Evolutionary conservation across 2,329 filamentous ascomycete genomes (phyloP).

Genomic region (Diaporthe nobilis): DNA sequence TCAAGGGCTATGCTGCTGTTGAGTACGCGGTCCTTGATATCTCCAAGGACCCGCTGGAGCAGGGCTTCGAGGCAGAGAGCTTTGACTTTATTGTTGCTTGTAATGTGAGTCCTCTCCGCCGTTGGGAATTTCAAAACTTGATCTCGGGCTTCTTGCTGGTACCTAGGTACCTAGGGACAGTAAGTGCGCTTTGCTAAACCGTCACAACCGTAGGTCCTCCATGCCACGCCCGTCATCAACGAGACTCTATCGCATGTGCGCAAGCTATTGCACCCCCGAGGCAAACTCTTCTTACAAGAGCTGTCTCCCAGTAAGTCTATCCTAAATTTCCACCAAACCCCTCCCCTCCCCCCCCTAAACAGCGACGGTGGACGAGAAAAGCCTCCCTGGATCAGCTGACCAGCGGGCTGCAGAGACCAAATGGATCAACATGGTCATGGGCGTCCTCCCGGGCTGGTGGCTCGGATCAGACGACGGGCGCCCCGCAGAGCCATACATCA

Average conservation of each 20-base stretch:
- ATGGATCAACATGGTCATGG: slow-evolving; percentile 31
- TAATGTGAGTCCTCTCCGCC: background rate
- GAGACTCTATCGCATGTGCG: slow-evolving; percentile 46
- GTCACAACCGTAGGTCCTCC: slow-evolving; percentile 46
- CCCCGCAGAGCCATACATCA: slow-evolving; percentile 35
- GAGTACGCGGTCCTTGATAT: slow-evolving; percentile 50
- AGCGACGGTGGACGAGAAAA: background rate
- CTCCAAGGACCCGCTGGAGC: slow-evolving; percentile 47
- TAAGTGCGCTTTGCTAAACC: background rate
- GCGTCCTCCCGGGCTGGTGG: slow-evolving; percentile 37
- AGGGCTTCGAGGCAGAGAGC: slow-evolving; percentile 48
- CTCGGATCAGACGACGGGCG: slow-evolving; percentile 3
- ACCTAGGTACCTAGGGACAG: too few species aligned
- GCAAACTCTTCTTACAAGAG: slow-evolving; percentile 45
- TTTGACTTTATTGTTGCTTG: slow-evolving; percentile 50
- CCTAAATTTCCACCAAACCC: too few species aligned
- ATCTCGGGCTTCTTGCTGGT: background rate
- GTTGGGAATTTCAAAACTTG: background rate
- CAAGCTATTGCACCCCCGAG: slow-evolving; percentile 50
- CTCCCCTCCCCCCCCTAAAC: too few species aligned
- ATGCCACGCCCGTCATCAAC: slow-evolving; percentile 46
- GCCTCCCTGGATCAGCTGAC: background rate
- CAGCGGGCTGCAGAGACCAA: background rate
- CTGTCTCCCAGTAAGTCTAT: background rate
- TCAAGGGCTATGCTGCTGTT: slow-evolving; percentile 44